Evolutionary conservation across 2,329 filamentous ascomycete species (phyloP).

Genomic region (Chaetothyriales sp.): DNA sequence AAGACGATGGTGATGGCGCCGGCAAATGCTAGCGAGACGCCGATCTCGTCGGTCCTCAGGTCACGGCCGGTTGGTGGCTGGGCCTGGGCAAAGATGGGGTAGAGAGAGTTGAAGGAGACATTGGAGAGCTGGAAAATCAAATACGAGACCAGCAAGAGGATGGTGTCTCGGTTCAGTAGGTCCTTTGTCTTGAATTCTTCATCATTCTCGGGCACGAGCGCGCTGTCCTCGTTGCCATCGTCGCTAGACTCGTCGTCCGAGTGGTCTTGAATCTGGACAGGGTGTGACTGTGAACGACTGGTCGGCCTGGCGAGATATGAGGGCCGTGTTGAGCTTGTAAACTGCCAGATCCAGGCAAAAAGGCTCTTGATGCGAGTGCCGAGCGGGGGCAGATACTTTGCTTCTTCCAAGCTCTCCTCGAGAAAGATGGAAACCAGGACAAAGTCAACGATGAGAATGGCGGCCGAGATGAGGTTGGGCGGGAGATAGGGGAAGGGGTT

Average conservation of each 20-base stretch:
- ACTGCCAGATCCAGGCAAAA: slow-evolving; percentile 59
- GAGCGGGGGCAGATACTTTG: slow-evolving; percentile 47
- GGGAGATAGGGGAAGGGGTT: slow-evolving; percentile 66
- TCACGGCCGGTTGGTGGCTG: slow-evolving; percentile 61
- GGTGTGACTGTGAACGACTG: slow-evolving; percentile 3
- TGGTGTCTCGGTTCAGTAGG: slow-evolving; percentile 65
- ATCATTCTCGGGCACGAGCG: slow-evolving; percentile 24
- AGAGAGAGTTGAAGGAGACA: slow-evolving; percentile 88
- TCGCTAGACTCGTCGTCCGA: slow-evolving; percentile 23
- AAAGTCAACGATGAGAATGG: slow-evolving; percentile 58
- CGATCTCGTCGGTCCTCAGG: slow-evolving; percentile 66
- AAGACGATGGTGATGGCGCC: slow-evolving; percentile 78
- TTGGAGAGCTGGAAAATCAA: slow-evolving; percentile 89
- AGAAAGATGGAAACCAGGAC: slow-evolving; percentile 65
- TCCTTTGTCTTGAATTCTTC: slow-evolving; percentile 42
- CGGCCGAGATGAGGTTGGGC: slow-evolving; percentile 68
- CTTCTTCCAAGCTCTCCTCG: slow-evolving; percentile 68
- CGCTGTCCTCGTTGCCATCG: slow-evolving; percentile 31
- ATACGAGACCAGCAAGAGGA: slow-evolving; percentile 71
- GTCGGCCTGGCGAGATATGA: slow-evolving; percentile 37
- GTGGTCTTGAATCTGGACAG: slow-evolving; percentile 3
- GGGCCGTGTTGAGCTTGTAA: slow-evolving; percentile 44
- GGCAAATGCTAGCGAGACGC: slow-evolving; percentile 70
- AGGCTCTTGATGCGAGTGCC: slow-evolving; percentile 44
- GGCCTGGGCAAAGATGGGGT: slow-evolving; percentile 79